These are phyloP conservation scores for Phialemoniopsis sp. DNA, from an alignment of 2,329 filamentous ascomycete genomes.

Conservation along the genomic window DNA sequence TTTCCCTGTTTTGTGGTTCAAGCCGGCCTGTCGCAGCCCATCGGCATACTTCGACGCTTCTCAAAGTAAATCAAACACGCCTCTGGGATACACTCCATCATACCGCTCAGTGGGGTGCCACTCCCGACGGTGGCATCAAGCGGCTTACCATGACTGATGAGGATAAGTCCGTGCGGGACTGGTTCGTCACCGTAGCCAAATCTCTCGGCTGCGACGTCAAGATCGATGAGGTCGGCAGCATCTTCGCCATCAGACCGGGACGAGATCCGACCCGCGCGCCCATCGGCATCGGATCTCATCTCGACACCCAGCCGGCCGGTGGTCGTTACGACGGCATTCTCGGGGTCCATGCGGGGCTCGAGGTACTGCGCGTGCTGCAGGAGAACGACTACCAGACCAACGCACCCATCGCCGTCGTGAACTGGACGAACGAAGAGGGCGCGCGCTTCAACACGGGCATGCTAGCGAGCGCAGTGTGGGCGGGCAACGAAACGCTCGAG, in stretches of 20 bases:
- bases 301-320: conserved; percentile 50
- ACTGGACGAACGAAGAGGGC: conserved; percentile 54
- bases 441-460: conserved; percentile 11
- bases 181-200: conserved; percentile 11
- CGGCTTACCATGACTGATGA: conserved; percentile 9
- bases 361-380: conserved; percentile 59
- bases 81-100: too few relatives aligned
- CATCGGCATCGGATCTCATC: conserved; percentile 60
- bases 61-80: too few relatives aligned
- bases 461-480: conserved; percentile 11
- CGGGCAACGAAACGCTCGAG: conserved; percentile 4
- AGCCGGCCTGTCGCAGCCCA: too few relatives aligned
- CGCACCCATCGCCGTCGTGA: conserved; percentile 63
- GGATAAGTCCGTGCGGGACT: conserved; percentile 11
- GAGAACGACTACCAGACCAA: conserved; percentile 62
- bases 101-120: too few relatives aligned
- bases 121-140: too few relatives aligned
- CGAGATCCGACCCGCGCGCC: conserved; percentile 50
- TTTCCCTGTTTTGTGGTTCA: too few relatives aligned
- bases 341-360: conserved; percentile 64
- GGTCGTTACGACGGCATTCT: conserved; percentile 67
- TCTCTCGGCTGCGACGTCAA: conserved; percentile 8
- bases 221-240: conserved; percentile 14
- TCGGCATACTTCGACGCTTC: too few relatives aligned
- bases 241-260: conserved; percentile 48